Conservation (phyloP, 768 basidiomycete species). For the Termitomyces sp. region DNA sequence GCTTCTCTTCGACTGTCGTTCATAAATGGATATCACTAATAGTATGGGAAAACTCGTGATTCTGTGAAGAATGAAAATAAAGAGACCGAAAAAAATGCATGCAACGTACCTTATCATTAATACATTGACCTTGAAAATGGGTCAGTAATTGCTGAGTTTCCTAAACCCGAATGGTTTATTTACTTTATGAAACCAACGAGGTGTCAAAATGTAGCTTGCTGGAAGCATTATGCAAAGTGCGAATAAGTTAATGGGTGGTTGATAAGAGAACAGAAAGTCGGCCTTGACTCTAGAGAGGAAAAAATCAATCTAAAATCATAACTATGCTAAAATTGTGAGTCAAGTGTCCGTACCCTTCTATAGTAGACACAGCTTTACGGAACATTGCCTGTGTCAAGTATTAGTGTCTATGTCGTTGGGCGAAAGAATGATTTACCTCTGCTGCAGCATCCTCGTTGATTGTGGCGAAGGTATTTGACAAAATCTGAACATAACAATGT, state of each 20-base stretch:
- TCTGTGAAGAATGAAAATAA: conserved; percentile 27
- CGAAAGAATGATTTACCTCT: conserved; percentile 47
- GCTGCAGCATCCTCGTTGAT: conserved; percentile 92
- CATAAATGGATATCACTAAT: conserved; percentile 75
- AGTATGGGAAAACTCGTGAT: conserved; percentile 82
- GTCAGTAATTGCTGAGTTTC: conserved; percentile 6
- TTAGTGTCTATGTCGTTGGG: background rate
- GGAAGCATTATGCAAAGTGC: conserved; percentile 88
- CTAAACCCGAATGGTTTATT: background rate
- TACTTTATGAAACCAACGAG: conserved; percentile 98
- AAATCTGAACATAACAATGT: conserved; percentile 48
- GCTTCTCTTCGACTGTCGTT: conserved; percentile 71
- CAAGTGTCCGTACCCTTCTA: conserved; percentile 66
- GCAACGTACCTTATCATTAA: conserved; percentile 68
- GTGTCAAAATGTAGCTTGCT: conserved; percentile 75
- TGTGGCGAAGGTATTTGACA: conserved; percentile 92
- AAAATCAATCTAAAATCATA: conserved; percentile 2
- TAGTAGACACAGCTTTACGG: conserved; percentile 85
- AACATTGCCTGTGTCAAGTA: conserved; percentile 73
- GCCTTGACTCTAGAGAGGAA: conserved; percentile 60
- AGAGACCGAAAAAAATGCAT: background rate
- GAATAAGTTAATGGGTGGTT: conserved; percentile 86
- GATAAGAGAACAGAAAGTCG: conserved; percentile 90
- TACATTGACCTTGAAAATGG: conserved; percentile 61
- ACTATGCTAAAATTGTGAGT: background rate